Evolutionary conservation across 2,329 filamentous ascomycete species (phyloP).

Genomic region (Chaetoscypha palmicola): DNA sequence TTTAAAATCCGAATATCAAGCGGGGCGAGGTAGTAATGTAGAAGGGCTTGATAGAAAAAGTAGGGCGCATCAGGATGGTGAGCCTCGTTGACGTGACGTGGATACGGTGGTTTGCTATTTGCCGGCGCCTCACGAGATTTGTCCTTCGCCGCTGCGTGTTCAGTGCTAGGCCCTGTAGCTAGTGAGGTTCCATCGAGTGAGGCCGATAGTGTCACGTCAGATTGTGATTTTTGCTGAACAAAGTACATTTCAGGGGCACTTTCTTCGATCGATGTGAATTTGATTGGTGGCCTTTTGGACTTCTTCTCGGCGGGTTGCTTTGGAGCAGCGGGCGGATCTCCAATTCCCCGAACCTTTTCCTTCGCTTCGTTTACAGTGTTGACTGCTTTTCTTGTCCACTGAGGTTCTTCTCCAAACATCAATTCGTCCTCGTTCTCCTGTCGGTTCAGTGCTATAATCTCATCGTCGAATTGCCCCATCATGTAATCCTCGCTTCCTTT

Average conservation of each 20-base stretch:
- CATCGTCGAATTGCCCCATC: constrained; percentile 68
- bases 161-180: background rate
- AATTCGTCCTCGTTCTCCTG: constrained; percentile 87
- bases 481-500: constrained; percentile 89
- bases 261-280: constrained; percentile 39
- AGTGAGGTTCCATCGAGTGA: constrained; percentile 14
- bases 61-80: constrained; percentile 40
- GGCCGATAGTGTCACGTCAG: constrained; percentile 34
- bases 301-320: constrained; percentile 44
- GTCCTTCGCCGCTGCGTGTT: constrained; percentile 1
- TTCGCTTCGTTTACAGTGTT: constrained; percentile 66
- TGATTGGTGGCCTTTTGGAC: constrained; percentile 40
- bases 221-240: constrained; percentile 40
- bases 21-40: constrained; percentile 65
- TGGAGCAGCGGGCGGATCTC: constrained; percentile 51
- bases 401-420: constrained; percentile 86
- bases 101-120: constrained; percentile 4
- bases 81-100: constrained; percentile 13
- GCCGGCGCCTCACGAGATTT: background rate
- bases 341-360: constrained; percentile 64
- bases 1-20: constrained; percentile 69
- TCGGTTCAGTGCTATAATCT: constrained; percentile 64
- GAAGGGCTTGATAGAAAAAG: constrained; percentile 65
- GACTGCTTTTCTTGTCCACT: constrained; percentile 84
- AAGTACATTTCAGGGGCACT: constrained; percentile 45